Base-by-base conservation (phyloP, 2,329 filamentous ascomycete species). In the Pyrenophora graminea region DNA sequence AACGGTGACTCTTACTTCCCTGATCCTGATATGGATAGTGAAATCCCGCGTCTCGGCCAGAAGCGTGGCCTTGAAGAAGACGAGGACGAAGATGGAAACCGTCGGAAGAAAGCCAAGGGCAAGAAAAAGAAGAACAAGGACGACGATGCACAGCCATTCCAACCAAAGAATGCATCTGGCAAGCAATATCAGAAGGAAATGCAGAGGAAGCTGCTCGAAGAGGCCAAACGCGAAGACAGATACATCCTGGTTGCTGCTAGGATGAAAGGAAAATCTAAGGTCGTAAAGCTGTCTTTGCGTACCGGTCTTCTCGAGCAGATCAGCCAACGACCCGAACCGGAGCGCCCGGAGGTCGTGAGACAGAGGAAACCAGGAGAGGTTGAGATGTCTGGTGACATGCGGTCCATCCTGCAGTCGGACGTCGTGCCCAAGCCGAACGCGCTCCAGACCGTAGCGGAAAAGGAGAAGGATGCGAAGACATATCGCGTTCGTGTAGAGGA, bases 111-210 rank as follows among this genome's bases (percentile, higher is more conserved):
- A 31, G 61, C 61, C 37, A 68, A 64, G 43, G 30, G 39, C 18
- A 64, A 62, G 47, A 60, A 61, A 25, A 62, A 56, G 52, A 68
- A 62, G 40, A 74, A 69, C 19, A 73, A 75, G 25, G 68, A 69
- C 27, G 75, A 75, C 57, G 55, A 65, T 2, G 64, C 68, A 27
- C 67, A 67, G 63, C 45, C 63, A 58, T 46, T 66, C 53, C 50
- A 71, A 53, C 70, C 57, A 6, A 78, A 76, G 61, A 78, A 70
- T 37, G 72, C 74, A 21, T 74, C 77, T 8, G 76, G 76, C 8
- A 71, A 75, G 39, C 75, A 80, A 48, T 80, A 77, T 49, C 74
- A 78, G 52, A 76, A 76, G 45, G 74, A 79, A 56, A 73, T 79
- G 39, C 73, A 80, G 67, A 77, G 59, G 65, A 75, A 67, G 64